Base-by-base conservation (phyloP, 176 grass and related monocot genomes). In the Aegilops bicornis region DNA sequence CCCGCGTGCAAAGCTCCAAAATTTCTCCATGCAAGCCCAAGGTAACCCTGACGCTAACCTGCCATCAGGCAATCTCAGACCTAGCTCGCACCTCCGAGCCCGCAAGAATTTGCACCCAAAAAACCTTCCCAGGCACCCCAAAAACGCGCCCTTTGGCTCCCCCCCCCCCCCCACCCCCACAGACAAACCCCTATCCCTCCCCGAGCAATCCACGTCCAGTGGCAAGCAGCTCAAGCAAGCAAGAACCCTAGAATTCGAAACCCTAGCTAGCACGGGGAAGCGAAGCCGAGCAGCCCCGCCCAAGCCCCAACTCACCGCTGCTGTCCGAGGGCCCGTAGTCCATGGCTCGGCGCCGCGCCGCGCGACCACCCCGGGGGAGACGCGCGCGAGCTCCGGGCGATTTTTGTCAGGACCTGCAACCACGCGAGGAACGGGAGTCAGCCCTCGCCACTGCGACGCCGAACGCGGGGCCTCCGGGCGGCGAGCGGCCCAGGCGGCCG, bases 301-400 rank as follows among this genome's bases (percentile, higher is more conserved):
- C 19, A 59, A 69, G 32, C 17, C 23, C 58, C 30, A 66, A 88
- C 90, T 94, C 78, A 97, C 92, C 95, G 69, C 95, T 97, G 84
- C 95, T 97, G 76, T 97, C 95, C 5, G 88, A 92, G 30, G 89
- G 79, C 60, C 83, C 84, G 84, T 91, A 92, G 0, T 97, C 87
- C 95, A 97, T 94, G 24, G 72, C 75, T 35, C n/a, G 76, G 40
- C 30, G 40, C 77, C 19, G 16, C 42, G 69, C 83, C 10, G 63
- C 9, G 56, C 56, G 19, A 36, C 33, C 82, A 10, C 24, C 54
- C n/a, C 11, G 4, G 17, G 30, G 82, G 35, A 32, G 7, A 3
- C 83, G 64, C 64, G 25, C 20, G 79, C 78, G 30, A 56, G 60
- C 77, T 54, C 27, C 88, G 12, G 62, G 62, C 88, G 8, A 76